These are phyloP conservation scores for Penicillium frequentans DNA, from an alignment of 2,329 filamentous ascomycete genomes.

Conservation along the genomic window DNA sequence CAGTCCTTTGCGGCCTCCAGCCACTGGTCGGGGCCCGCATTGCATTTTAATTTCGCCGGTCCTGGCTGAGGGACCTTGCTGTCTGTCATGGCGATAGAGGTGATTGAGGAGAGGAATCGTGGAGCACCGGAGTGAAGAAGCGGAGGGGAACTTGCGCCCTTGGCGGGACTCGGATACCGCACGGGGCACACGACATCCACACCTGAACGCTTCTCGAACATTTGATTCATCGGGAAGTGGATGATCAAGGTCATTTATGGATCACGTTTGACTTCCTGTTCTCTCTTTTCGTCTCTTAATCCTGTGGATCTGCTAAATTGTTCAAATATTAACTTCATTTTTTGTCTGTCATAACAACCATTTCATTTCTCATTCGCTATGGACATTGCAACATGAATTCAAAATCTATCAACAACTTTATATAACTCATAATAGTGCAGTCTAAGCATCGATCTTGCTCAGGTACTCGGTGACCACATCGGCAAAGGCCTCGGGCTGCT, in stretches of 20 bases:
- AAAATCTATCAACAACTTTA: neutral
- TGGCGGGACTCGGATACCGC: conserved; percentile 14
- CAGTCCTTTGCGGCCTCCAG: conserved; percentile 94
- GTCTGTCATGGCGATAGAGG: conserved; percentile 36
- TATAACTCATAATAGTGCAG: neutral
- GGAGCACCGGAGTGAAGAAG: conserved; percentile 11
- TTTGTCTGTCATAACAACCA: neutral
- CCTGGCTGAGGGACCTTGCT: conserved; percentile 81
- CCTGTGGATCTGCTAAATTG: neutral
- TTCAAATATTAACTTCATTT: neutral
- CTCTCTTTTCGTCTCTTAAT: neutral
- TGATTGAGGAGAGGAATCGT: neutral
- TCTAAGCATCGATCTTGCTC: conserved; percentile 22
- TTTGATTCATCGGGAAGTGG: neutral
- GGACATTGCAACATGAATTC: neutral
- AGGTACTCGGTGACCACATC: conserved; percentile 62
- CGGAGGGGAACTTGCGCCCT: conserved; percentile 13
- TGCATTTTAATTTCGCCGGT: conserved; percentile 78
- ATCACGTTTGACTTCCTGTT: neutral
- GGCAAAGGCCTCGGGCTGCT: conserved; percentile 69
- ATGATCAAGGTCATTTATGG: neutral
- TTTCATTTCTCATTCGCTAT: conserved; percentile 2
- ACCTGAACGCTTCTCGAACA: neutral
- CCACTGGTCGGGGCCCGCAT: conserved; percentile 92
- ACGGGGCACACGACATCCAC: conserved; percentile 18